These are phyloP conservation scores for Paracamarosporium sp. DNA, from an alignment of 2,329 filamentous ascomycete genomes.

Conservation along the genomic window DNA sequence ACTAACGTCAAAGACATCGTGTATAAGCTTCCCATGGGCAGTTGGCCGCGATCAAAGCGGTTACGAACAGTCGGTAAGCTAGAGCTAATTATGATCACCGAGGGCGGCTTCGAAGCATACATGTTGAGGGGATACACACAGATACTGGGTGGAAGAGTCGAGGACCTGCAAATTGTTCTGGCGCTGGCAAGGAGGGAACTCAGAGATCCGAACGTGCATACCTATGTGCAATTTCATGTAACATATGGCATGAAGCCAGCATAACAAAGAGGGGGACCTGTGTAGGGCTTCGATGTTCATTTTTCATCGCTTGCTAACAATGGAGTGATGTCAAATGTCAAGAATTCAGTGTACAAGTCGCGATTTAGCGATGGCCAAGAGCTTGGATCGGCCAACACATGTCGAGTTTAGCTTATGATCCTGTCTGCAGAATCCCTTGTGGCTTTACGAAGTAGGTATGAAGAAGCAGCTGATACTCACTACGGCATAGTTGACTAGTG, in stretches of 20 bases:
- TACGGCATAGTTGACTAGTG: too few relatives aligned
- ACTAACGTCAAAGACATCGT: conserved; percentile 49
- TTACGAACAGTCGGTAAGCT: conserved; percentile 23
- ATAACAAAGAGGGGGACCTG: not conserved
- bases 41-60: conserved; percentile 35
- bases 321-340: too few relatives aligned
- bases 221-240: conserved; percentile 30
- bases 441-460: too few relatives aligned
- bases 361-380: too few relatives aligned
- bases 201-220: conserved; percentile 27
- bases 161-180: conserved; percentile 26
- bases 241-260: conserved; percentile 27
- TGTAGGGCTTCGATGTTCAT: too few relatives aligned
- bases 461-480: too few relatives aligned
- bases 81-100: conserved; percentile 31
- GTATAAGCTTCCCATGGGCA: conserved; percentile 34
- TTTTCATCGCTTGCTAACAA: too few relatives aligned
- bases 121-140: conserved; percentile 32
- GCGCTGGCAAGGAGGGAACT: conserved; percentile 27
- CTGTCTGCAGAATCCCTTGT: too few relatives aligned
- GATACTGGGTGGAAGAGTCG: conserved; percentile 17
- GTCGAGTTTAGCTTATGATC: too few relatives aligned
- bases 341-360: too few relatives aligned
- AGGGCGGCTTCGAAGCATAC: conserved; percentile 31
- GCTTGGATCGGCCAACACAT: too few relatives aligned